Evolutionary conservation across 768 basidiomycete species (phyloP).

Genomic region (Albatrellus ellisii): DNA sequence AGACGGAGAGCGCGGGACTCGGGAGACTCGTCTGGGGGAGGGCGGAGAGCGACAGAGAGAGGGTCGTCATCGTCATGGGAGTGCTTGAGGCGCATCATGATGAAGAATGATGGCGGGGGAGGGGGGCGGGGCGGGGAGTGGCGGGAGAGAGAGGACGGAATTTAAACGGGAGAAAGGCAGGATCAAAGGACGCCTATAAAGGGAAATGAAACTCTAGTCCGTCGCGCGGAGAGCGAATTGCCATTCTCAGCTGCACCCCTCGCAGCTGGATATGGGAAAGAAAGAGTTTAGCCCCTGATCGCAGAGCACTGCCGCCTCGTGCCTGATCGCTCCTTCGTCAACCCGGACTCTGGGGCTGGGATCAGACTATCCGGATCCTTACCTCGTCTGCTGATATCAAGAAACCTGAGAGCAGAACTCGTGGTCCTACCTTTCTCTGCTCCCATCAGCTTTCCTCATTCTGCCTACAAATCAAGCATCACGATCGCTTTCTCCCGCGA

Average conservation of each 20-base stretch:
- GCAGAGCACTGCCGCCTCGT: not conserved
- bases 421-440: too few species aligned
- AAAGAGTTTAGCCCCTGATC: not conserved
- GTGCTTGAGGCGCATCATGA: constrained; percentile 11
- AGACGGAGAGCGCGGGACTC: constrained; percentile 42
- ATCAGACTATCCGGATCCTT: too few species aligned
- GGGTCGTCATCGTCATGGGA: constrained; percentile 21
- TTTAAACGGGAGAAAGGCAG: not conserved
- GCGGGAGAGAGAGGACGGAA: not conserved
- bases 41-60: constrained; percentile 46
- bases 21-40: constrained; percentile 54
- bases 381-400: too few species aligned
- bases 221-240: not conserved
- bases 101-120: not conserved
- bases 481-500: too few species aligned
- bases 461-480: too few species aligned
- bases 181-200: not conserved
- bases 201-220: not conserved
- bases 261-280: too few species aligned
- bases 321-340: too few species aligned
- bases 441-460: too few species aligned
- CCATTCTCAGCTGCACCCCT: too few species aligned
- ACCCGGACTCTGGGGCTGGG: too few species aligned
- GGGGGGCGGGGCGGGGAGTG: not conserved
- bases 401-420: too few species aligned